Base-by-base conservation (phyloP, 768 basidiomycete genomes). In the Hydnum rufescens region DNA sequence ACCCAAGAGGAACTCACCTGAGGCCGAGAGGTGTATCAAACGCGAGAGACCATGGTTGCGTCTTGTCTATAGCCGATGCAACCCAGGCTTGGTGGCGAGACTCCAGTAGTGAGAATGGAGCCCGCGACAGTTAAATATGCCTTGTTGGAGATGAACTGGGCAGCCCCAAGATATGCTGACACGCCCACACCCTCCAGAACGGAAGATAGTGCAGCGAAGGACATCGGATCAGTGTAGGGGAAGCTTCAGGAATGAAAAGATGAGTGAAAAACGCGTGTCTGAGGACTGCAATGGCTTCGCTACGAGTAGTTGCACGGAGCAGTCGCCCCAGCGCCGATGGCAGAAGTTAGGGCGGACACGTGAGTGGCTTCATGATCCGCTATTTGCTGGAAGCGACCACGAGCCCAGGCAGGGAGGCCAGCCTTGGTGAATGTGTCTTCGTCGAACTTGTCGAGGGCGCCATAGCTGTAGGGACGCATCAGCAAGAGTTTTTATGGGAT, bases 231-330 rank as follows among this genome's bases (percentile, higher is more conserved):
- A 31, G 65, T 66, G 59, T 73, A 69, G 4, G 71, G 67, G 67
- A 39, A 39, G 8, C 34, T 39, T 8, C 69, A 70, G 52, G 51
- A 16, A 30, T 47, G 52, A 39, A 8, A 25, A 42, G 22, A 32
- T 39, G 50, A 36, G 3, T 54, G 19, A 25, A 25, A 8, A 2
- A 8, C 31, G 5, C 23, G 44, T 6, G 25, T 8, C 8, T 26
- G 44, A 8, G 44, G 28, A 25, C 8, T 8, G 23, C 8, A 31
- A 23, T 28, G 36, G 3, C 4, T 16, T 22, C 8, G 52, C 46
- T 54, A 76, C 75, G 82, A 79, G 63, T 83, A 83, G n/a, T 67
- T 62, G 67, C 81, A 83, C 2, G 74, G 65, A 58, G 70, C 52
- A 8, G 72, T 66, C 5, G 74, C 70, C 3, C 66, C 62, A 26